Percentiles rank a stretch among this genome's conserved stretches.
Conservation (phyloP, 768 basidiomycete species). For the Obba rivulosa region DNA sequence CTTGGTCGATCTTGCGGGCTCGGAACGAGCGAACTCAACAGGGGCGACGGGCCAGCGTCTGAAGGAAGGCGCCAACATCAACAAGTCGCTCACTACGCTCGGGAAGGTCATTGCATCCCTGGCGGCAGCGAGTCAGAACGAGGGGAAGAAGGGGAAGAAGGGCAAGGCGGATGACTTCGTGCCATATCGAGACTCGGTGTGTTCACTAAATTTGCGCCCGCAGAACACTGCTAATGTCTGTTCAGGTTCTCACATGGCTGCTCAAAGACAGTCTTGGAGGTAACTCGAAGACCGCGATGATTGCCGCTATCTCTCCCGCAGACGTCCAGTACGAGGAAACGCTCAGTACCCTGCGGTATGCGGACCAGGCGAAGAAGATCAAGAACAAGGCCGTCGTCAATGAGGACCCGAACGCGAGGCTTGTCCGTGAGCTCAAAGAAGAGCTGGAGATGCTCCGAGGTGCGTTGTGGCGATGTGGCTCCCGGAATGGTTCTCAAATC, state of each 20-base stretch:
- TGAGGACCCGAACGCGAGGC: conserved; percentile 98
- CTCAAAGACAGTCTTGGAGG: conserved; percentile 97
- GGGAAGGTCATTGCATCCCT: conserved; percentile 96
- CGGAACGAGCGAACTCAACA: conserved; percentile 95
- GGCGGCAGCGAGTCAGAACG: conserved; percentile 54
- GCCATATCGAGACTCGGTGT: conserved; percentile 94
- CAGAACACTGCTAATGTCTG: neutral
- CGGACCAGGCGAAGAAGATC: conserved; percentile 99
- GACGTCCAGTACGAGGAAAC: conserved; percentile 89
- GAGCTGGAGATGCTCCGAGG: conserved; percentile 90
- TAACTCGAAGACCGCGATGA: conserved; percentile 98
- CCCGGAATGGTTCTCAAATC: neutral
- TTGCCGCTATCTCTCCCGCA: conserved; percentile 97
- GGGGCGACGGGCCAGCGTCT: conserved; percentile 94
- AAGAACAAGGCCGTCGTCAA: conserved; percentile 99
- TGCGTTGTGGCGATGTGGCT: conserved; percentile 22
- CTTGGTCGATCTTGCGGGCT: conserved; percentile 94
- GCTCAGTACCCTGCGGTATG: conserved; percentile 92
- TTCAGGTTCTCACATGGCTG: conserved; percentile 92
- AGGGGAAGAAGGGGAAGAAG: conserved; percentile 66
- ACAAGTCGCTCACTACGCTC: conserved; percentile 95
- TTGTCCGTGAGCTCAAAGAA: conserved; percentile 98
- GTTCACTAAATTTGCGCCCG: conserved; percentile 18
- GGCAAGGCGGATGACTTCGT: conserved; percentile 89
- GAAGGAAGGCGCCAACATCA: conserved; percentile 98